Conservation (phyloP, 306 rosid species). For the Dalbergia cultrata region DNA sequence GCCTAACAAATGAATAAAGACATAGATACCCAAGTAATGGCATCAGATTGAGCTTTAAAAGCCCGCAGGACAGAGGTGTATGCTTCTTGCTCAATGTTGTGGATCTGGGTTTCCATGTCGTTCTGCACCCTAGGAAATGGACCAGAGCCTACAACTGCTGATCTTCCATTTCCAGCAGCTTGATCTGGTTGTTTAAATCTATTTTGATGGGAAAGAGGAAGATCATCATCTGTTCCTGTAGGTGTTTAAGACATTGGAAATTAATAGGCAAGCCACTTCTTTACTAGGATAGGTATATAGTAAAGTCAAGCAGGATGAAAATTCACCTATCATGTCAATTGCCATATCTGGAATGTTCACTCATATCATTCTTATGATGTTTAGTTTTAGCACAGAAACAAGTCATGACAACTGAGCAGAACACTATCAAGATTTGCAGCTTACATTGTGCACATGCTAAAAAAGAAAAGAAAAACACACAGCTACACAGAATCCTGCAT, state of each 20-base stretch:
- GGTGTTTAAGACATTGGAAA: constrained; percentile 42
- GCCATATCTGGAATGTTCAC: constrained; percentile 24
- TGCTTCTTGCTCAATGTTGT: constrained; percentile 87
- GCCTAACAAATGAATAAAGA: constrained; percentile 13
- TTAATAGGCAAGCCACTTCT: constrained; percentile 20
- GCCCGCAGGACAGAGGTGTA: constrained; percentile 86
- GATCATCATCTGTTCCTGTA: constrained; percentile 87
- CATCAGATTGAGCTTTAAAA: constrained; percentile 90
- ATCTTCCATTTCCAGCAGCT: constrained; percentile 62
- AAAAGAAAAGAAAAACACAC: background rate
- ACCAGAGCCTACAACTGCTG: constrained; percentile 64
- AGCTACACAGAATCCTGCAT: background rate
- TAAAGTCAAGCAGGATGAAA: constrained; percentile 14
- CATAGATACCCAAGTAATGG: constrained; percentile 66
- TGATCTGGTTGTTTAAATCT: constrained; percentile 65
- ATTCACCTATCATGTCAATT: background rate
- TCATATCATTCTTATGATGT: constrained; percentile 6
- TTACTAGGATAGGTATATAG: background rate
- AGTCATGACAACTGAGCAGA: constrained; percentile 11
- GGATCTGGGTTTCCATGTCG: constrained; percentile 87
- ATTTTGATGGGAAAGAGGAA: constrained; percentile 80
- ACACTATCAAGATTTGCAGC: constrained; percentile 2
- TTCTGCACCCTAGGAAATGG: constrained; percentile 58
- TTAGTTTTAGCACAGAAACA: constrained; percentile 24
- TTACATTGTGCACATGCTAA: constrained; percentile 6